phyloP scores from a whole-genome alignment of 169 alveolate genomes.

The Plasmodium relictum region DNA sequence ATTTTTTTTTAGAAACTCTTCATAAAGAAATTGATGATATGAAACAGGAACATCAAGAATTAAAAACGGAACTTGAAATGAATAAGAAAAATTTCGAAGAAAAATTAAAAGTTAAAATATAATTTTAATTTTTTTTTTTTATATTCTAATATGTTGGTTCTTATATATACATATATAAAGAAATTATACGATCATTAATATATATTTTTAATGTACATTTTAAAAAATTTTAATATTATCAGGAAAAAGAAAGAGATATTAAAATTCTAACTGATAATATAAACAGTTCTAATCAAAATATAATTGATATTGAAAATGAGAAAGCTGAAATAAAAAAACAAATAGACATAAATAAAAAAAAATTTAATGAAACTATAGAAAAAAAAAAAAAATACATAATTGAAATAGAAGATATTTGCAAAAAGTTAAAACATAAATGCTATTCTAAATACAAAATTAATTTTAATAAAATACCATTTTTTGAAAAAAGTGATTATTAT shows the following conservation, averaged over 20 bases:
- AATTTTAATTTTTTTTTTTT: not conserved
- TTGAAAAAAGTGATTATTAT: conserved; percentile 3
- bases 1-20: conserved; percentile 27
- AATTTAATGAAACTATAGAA: conserved; percentile 23
- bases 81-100: conserved; percentile 24
- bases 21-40: conserved; percentile 65
- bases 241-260: conserved; percentile 50
- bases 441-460: conserved; percentile 35
- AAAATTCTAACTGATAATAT: conserved; percentile 34
- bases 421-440: conserved; percentile 29
- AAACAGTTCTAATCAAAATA: not conserved
- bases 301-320: conserved; percentile 13
- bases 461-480: conserved; percentile 50
- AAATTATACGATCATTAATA: not conserved
- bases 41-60: conserved; percentile 8
- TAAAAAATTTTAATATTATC: not conserved
- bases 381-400: conserved; percentile 21
- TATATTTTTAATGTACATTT: not conserved
- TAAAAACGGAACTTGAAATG: conserved; percentile 23
- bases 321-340: conserved; percentile 39
- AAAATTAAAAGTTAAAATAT: conserved; percentile 23
- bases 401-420: conserved; percentile 24
- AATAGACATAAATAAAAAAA: conserved; percentile 28
- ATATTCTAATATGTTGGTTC: not conserved
- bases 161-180: conserved; percentile 24